These are phyloP conservation scores for Suillus americanus DNA, from an alignment of 768 basidiomycete genomes.

Conservation along the genomic window DNA sequence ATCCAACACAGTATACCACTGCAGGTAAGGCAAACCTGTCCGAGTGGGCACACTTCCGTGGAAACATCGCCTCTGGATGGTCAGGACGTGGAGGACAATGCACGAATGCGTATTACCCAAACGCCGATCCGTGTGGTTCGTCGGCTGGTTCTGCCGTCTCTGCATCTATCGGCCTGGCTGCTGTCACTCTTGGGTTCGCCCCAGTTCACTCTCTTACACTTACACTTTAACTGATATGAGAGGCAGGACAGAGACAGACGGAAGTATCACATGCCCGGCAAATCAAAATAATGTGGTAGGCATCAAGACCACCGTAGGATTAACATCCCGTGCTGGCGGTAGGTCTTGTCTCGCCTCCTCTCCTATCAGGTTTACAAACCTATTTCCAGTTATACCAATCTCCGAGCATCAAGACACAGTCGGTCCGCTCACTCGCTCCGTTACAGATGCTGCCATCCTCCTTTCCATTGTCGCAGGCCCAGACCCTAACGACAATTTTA, in stretches of 20 bases:
- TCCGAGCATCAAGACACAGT: slow-evolving; percentile 59
- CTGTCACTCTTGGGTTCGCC: slow-evolving; percentile 41
- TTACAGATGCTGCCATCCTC: slow-evolving; percentile 56
- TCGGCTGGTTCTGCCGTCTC: slow-evolving; percentile 60
- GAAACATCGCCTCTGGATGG: slow-evolving; percentile 49
- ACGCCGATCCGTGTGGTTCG: slow-evolving; percentile 55
- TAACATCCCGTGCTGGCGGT: slow-evolving; percentile 65
- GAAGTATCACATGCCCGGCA: slow-evolving; percentile 55
- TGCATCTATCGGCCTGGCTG: slow-evolving; percentile 50
- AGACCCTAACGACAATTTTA: slow-evolving; percentile 56
- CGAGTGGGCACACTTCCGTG: slow-evolving; percentile 53
- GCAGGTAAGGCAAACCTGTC: slow-evolving; percentile 57
- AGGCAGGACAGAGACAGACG: slow-evolving; percentile 46
- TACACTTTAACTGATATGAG: neutral
- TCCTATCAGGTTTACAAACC: neutral
- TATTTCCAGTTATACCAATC: slow-evolving; percentile 50
- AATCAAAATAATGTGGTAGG: slow-evolving; percentile 56
- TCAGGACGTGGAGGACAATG: slow-evolving; percentile 55
- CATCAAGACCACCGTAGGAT: slow-evolving; percentile 59
- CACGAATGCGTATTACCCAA: slow-evolving; percentile 49
- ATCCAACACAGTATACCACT: neutral
- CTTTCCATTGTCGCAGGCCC: slow-evolving; percentile 55
- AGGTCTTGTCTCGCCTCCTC: neutral
- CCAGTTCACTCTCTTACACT: neutral
- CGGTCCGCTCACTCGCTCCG: slow-evolving; percentile 53